phyloP scores from a whole-genome alignment of 306 rosid genomes.

The Gleditsia sinensis region DNA sequence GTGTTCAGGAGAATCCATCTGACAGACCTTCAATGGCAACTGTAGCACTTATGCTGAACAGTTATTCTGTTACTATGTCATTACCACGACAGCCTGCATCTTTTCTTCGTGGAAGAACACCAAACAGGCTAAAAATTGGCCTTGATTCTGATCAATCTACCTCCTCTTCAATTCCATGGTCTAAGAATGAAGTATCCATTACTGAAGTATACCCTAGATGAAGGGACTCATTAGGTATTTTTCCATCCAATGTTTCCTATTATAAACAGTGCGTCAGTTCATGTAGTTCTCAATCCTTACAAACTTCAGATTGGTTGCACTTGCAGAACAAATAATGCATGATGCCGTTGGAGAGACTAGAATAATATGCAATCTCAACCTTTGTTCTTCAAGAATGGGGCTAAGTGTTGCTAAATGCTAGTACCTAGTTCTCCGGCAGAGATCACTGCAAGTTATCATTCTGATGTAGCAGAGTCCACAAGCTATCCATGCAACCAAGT shows the following conservation, averaged over 20 bases:
- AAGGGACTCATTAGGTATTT: not conserved
- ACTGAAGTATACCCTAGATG: conserved; percentile 42
- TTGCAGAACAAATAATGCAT: not conserved
- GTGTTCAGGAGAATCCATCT: conserved; percentile 54
- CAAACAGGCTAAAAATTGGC: conserved; percentile 12
- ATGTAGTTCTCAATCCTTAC: not conserved
- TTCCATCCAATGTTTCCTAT: not conserved
- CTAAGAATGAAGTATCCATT: conserved; percentile 34
- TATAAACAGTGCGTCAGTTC: not conserved
- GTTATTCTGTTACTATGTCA: conserved; percentile 43
- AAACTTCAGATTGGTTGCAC: not conserved
- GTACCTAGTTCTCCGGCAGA: not conserved
- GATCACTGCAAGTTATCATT: not conserved
- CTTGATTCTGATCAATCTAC: conserved; percentile 32
- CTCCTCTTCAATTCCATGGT: conserved; percentile 32
- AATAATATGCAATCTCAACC: not conserved
- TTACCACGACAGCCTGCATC: conserved; percentile 45
- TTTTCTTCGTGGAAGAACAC: conserved; percentile 38
- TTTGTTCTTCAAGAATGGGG: not conserved
- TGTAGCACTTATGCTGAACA: conserved; percentile 46
- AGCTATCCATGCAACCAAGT: not conserved
- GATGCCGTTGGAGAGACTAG: not conserved
- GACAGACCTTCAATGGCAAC: conserved; percentile 55
- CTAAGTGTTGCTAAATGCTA: not conserved
- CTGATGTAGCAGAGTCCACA: not conserved